A percentile compares a stretch with the other conserved stretches of the same genome.
Conservation (phyloP, 2,329 filamentous ascomycete species). For the Trichoderma brevicompactum region DNA sequence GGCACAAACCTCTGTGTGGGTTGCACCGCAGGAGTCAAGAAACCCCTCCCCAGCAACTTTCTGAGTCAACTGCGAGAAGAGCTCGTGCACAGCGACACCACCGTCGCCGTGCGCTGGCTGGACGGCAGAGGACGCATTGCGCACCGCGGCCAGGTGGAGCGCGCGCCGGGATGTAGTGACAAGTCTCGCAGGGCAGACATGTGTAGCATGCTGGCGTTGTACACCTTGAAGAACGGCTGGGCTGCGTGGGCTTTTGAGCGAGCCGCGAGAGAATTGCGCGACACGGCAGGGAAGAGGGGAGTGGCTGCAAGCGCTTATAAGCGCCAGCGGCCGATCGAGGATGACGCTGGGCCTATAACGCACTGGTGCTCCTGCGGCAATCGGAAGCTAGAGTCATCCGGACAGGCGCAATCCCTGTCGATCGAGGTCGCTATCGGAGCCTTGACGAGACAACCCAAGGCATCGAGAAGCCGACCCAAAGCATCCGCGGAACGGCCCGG, state of each 20-base stretch:
- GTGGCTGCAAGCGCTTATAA: constrained; percentile 8
- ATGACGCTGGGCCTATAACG: constrained; percentile 8
- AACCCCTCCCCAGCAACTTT: constrained; percentile 19
- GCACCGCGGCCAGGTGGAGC: constrained; percentile 16
- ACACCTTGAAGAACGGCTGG: constrained; percentile 22
- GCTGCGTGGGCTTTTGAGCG: constrained; percentile 11
- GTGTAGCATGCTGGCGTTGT: constrained; percentile 6
- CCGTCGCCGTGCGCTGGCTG: constrained; percentile 8
- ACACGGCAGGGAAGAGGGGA: not conserved
- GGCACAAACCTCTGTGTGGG: constrained; percentile 6
- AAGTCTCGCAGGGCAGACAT: constrained; percentile 6
- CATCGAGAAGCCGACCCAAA: not conserved
- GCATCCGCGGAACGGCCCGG: not conserved
- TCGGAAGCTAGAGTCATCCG: constrained; percentile 18
- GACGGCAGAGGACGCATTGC: constrained; percentile 9
- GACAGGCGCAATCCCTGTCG: constrained; percentile 15
- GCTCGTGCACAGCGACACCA: not conserved
- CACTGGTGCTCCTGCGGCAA: constrained; percentile 27
- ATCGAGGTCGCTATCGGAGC: constrained; percentile 14
- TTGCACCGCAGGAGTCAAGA: not conserved
- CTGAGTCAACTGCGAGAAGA: constrained; percentile 9
- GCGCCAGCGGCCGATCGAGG: constrained; percentile 20
- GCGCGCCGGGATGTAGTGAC: not conserved
- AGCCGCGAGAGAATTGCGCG: constrained; percentile 1
- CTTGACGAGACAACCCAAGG: not conserved